Evolutionary conservation across 1,284 basidiomycete species (phyloP), one percentile per base, ranked within the genome.

Genomic region (Coniferiporia weirii): DNA sequence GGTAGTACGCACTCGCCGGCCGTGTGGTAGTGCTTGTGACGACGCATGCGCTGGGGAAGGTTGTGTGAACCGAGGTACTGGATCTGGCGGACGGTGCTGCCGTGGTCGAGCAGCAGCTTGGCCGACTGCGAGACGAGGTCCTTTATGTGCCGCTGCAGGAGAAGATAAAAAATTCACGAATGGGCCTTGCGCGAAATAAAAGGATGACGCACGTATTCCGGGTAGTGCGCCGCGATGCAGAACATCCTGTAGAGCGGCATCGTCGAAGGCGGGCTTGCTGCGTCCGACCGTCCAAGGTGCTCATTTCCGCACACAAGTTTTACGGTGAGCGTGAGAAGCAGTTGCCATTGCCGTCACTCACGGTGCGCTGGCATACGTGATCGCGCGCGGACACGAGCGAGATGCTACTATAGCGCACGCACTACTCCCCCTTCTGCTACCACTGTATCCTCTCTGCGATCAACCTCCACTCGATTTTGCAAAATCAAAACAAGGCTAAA

Each of bases 181-280:
- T 10, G 15, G 12, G 10, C 50, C 35, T 47, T 49, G 12, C 36
- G 2, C 52, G 40, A 54, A 17, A 36, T 5, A n/a, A 47, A n/a
- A n/a, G 10, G 9, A 32, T 27, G 27, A 70, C 83, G 54, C 63
- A 91, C 90, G 69, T 86, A 92, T 79, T 88, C 79, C 10, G 73
- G 71, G 64, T 85, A 84, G 69, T 93, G 91, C 4, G 81, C 79
- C 1, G 88, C 78, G 62, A 92, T 88, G 68, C 89, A 91, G 56
- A 91, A 68, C 78, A 93, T 81, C 68, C 90, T 82, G 73, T 93
- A 93, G 69, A 92, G 79, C 6, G 90, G 89, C 90, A 93, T 92
- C 40, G 63, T 70, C 60, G 65, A 10, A 10, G 47, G 12, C 47
- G 47, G 10, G 19, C 12, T 27, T 5, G 40, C 40, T 12, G 40